Conservation (phyloP, 768 basidiomycete species). For the Hericium erinaceus region DNA sequence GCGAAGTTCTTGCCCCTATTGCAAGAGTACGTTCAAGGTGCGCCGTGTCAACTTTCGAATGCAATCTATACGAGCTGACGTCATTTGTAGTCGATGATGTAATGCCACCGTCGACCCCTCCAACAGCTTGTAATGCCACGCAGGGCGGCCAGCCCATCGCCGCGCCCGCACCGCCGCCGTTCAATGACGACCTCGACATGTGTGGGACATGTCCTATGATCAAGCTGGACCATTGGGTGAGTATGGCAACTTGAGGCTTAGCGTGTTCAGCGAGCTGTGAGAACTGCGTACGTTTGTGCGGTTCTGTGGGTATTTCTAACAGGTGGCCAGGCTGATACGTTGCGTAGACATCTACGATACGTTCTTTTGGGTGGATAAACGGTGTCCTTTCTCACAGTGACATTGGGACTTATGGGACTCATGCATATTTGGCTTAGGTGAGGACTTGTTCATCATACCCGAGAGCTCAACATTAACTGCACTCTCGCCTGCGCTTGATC, state of each 20-base stretch:
- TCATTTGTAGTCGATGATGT: slow-evolving; percentile 25
- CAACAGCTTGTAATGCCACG: slow-evolving; percentile 7
- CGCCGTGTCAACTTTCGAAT: slow-evolving; percentile 15
- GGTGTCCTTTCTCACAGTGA: too few species aligned
- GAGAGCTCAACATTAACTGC: too few species aligned
- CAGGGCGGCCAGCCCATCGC: neutral
- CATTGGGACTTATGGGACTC: too few species aligned
- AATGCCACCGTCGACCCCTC: slow-evolving; percentile 6
- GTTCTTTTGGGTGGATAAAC: too few species aligned
- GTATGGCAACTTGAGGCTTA: slow-evolving; percentile 26
- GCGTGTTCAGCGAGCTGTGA: too few species aligned
- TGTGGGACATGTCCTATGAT: slow-evolving; percentile 81
- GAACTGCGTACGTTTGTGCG: too few species aligned
- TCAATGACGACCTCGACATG: slow-evolving; percentile 41
- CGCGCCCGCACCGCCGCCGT: neutral
- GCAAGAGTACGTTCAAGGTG: slow-evolving; percentile 66
- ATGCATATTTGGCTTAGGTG: too few species aligned
- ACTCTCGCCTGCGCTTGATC: too few species aligned
- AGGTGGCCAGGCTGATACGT: too few species aligned
- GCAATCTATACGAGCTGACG: neutral
- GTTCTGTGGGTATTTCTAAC: too few species aligned
- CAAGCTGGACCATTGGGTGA: slow-evolving; percentile 49
- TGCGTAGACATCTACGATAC: too few species aligned
- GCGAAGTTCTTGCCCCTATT: slow-evolving; percentile 72
- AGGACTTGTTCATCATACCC: too few species aligned